Percentiles rank a stretch among this genome's conserved stretches.
Conservation (phyloP, 441 rosid genomes). For the Gossypium schwendimanii region DNA sequence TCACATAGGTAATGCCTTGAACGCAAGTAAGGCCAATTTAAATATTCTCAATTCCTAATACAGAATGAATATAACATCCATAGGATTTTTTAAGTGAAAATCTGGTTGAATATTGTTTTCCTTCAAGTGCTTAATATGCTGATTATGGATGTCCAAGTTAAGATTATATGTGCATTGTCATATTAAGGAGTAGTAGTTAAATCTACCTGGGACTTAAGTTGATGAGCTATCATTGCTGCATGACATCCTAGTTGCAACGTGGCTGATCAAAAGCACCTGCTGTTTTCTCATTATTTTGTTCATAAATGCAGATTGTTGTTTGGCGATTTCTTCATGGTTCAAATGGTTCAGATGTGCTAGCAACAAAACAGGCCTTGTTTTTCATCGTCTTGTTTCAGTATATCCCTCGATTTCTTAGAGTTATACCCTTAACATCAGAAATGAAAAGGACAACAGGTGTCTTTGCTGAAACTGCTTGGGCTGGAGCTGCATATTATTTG, state of each 20-base stretch:
- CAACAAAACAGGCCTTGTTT: conserved; percentile 73
- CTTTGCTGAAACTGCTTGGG: conserved; percentile 97
- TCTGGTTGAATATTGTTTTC: not conserved
- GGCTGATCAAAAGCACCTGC: conserved; percentile 7
- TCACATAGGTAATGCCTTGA: not conserved
- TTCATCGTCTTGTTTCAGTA: conserved; percentile 65
- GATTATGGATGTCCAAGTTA: not conserved
- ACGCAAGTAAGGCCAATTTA: not conserved
- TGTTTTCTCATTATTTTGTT: conserved; percentile 10
- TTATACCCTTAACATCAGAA: conserved; percentile 73
- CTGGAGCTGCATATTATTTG: conserved; percentile 94
- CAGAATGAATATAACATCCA: not conserved
- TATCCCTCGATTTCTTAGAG: conserved; percentile 65
- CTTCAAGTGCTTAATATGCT: not conserved
- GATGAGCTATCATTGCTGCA: not conserved
- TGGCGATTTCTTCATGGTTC: conserved; percentile 77
- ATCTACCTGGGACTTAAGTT: not conserved
- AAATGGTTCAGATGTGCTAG: conserved; percentile 65
- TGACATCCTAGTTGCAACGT: not conserved
- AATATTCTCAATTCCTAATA: not conserved
- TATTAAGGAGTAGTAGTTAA: not conserved
- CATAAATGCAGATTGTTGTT: conserved; percentile 64
- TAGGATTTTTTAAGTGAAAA: not conserved
- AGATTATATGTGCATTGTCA: not conserved
- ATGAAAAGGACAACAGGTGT: conserved; percentile 92